These are phyloP conservation scores for Pichia sp. DNA, from an alignment of 1,139 yeast species.

Conservation along the genomic window DNA sequence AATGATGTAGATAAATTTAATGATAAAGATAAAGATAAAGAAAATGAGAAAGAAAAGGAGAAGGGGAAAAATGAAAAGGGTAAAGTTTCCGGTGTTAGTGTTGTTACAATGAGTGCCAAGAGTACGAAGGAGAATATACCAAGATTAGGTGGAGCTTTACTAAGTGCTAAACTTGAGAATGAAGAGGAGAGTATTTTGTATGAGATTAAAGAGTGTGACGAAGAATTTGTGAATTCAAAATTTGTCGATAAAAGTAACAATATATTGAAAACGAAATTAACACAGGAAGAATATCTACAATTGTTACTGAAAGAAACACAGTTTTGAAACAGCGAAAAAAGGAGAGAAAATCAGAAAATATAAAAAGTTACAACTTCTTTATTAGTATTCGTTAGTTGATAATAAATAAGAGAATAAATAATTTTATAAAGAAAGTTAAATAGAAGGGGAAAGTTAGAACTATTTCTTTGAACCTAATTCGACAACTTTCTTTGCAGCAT, in stretches of 20 bases:
- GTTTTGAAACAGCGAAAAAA: not conserved
- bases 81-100: too few species aligned
- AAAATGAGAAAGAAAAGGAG: not conserved
- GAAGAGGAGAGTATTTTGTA: slow-evolving; percentile 42
- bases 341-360: not conserved
- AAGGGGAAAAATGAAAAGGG: too few species aligned
- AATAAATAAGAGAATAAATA: too few species aligned
- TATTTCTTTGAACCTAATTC: slow-evolving; percentile 36
- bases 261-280: slow-evolving; percentile 28
- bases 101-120: slow-evolving; percentile 72
- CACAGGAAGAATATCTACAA: slow-evolving; percentile 30
- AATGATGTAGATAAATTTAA: slow-evolving; percentile 5
- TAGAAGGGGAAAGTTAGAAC: not conserved
- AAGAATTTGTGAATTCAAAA: slow-evolving; percentile 23
- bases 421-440: not conserved
- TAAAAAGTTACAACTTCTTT: too few species aligned
- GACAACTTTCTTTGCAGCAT: slow-evolving; percentile 95
- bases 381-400: too few species aligned
- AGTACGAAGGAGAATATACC: slow-evolving; percentile 51
- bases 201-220: slow-evolving; percentile 13
- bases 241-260: slow-evolving; percentile 33
- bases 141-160: slow-evolving; percentile 71
- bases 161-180: slow-evolving; percentile 64
- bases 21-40: slow-evolving; percentile 27
- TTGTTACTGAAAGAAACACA: slow-evolving; percentile 20